A percentile compares a stretch with the other conserved stretches of the same genome.
Conservation (phyloP, 306 rosid species). For the Notholithocarpus densiflorus region DNA sequence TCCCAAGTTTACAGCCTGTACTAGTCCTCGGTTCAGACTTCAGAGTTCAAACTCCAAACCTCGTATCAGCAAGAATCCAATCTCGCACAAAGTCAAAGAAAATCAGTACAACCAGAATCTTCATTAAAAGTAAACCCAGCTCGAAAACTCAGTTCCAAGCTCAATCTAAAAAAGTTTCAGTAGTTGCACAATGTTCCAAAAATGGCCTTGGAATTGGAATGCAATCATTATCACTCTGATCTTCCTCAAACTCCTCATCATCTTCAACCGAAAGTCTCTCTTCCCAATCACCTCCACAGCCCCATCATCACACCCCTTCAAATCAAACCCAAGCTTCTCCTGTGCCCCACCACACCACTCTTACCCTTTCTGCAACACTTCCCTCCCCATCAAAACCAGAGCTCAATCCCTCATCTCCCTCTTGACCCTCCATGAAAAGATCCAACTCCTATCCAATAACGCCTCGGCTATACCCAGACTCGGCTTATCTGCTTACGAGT, state of each 20-base stretch:
- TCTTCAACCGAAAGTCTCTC: neutral
- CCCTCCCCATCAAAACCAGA: constrained; percentile 46
- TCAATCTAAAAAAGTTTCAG: neutral
- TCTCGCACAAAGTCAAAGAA: too few species aligned
- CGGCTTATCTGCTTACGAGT: constrained; percentile 63
- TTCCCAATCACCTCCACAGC: neutral
- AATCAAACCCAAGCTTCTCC: constrained; percentile 27
- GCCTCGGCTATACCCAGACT: constrained; percentile 65
- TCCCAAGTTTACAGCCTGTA: too few species aligned
- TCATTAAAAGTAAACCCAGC: too few species aligned
- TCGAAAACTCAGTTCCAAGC: too few species aligned
- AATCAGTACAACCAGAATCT: too few species aligned
- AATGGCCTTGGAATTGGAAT: neutral
- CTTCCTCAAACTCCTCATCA: constrained; percentile 9
- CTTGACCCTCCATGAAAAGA: constrained; percentile 65
- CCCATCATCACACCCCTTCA: neutral
- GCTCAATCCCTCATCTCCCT: constrained; percentile 56
- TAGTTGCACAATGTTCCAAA: neutral
- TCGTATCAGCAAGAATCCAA: too few species aligned
- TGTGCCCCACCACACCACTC: constrained; percentile 50
- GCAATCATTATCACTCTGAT: neutral
- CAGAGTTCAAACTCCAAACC: too few species aligned
- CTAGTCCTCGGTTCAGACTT: too few species aligned
- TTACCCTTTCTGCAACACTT: constrained; percentile 63
- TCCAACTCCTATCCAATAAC: constrained; percentile 56